phyloP scores from a whole-genome alignment of 768 basidiomycete genomes.

The Wakefieldia striispora region DNA sequence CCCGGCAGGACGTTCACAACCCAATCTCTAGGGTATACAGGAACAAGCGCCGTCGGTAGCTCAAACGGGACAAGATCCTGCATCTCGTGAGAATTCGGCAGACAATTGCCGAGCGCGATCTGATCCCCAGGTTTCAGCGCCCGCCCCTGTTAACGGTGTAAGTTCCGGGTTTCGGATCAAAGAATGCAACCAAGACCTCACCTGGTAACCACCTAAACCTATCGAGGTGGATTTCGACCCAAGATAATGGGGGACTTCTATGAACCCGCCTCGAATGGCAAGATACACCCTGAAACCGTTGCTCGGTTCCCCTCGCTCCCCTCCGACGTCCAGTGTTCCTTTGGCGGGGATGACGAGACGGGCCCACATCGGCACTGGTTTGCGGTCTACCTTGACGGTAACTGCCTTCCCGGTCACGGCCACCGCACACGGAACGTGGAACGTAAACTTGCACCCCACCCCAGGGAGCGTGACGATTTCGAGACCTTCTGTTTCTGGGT shows the following conservation, averaged over 20 bases:
- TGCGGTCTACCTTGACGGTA: constrained; percentile 41
- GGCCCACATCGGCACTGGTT: constrained; percentile 45
- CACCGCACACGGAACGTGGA: constrained; percentile 47
- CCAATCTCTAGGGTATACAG: constrained; percentile 49
- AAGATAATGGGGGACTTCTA: constrained; percentile 51
- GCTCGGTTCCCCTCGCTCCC: constrained; percentile 16
- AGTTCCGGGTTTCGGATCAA: constrained; percentile 1
- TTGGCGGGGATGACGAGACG: constrained; percentile 45
- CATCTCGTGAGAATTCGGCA: constrained; percentile 18
- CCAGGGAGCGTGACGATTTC: constrained; percentile 52
- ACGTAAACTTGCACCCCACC: constrained; percentile 44
- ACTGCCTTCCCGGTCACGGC: constrained; percentile 55
- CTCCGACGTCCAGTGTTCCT: constrained; percentile 40
- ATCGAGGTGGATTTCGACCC: constrained; percentile 66
- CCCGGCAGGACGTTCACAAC: constrained; percentile 54
- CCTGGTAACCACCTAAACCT: constrained; percentile 61
- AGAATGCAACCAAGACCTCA: constrained; percentile 13
- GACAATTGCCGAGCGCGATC: constrained; percentile 39
- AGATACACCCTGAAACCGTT: constrained; percentile 56
- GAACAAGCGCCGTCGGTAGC: constrained; percentile 35
- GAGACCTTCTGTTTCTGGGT: constrained; percentile 46
- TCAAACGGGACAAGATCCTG: not conserved
- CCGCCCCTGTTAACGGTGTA: constrained; percentile 42
- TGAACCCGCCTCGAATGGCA: constrained; percentile 59
- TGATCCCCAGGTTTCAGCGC: constrained; percentile 51